A percentile compares a stretch with the other conserved stretches of the same genome.
These are phyloP conservation scores for Diutina sp. DNA, from an alignment of 1,139 yeast species.

Conservation along the genomic window DNA sequence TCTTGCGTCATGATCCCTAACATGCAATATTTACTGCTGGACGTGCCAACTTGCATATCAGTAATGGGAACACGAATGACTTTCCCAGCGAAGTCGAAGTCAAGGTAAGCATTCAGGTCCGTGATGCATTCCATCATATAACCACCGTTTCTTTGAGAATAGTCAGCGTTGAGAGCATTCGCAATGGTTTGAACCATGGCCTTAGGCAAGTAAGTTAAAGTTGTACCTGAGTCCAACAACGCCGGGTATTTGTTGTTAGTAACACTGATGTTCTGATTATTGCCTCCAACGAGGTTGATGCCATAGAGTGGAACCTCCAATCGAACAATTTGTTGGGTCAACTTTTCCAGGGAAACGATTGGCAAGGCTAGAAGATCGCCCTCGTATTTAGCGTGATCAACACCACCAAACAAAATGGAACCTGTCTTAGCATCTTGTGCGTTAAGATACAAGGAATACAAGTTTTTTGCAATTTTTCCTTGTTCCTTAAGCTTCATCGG, in stretches of 20 bases:
- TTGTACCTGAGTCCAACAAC: slow-evolving; percentile 30
- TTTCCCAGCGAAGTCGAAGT: slow-evolving; percentile 15
- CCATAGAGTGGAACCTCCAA: not conserved
- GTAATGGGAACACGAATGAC: slow-evolving; percentile 15
- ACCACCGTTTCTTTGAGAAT: slow-evolving; percentile 8
- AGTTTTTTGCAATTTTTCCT: slow-evolving; percentile 33
- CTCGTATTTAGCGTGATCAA: slow-evolving; percentile 38
- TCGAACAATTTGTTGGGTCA: not conserved
- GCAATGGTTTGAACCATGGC: slow-evolving; percentile 10
- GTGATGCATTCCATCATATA: slow-evolving; percentile 20
- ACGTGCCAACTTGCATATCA: slow-evolving; percentile 7
- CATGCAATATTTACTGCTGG: not conserved
- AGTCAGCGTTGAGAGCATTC: slow-evolving; percentile 10
- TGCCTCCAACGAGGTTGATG: not conserved
- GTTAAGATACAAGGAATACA: slow-evolving; percentile 40
- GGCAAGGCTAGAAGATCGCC: slow-evolving; percentile 15
- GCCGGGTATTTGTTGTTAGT: slow-evolving; percentile 11
- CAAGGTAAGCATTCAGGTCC: slow-evolving; percentile 5
- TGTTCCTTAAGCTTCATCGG: slow-evolving; percentile 41
- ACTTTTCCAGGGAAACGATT: not conserved
- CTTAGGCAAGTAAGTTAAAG: slow-evolving; percentile 17
- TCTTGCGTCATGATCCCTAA: not conserved
- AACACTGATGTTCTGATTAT: not conserved
- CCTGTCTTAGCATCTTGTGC: slow-evolving; percentile 24
- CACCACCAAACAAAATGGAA: slow-evolving; percentile 42